Percentiles rank a stretch among this genome's conserved stretches.
Conservation (phyloP, 768 basidiomycete genomes). For the Cantharellus anzutake region DNA sequence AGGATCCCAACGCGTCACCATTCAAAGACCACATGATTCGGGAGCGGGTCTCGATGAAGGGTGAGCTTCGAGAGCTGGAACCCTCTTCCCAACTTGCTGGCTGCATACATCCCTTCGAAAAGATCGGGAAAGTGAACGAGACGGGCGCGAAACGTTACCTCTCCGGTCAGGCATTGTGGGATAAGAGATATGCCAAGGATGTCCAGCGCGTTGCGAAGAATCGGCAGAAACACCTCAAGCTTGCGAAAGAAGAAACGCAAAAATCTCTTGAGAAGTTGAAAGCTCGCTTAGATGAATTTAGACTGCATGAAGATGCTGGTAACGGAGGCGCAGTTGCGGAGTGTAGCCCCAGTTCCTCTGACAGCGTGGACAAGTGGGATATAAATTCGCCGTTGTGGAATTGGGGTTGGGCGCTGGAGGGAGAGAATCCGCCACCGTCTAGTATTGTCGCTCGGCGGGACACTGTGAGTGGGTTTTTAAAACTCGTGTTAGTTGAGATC, state of each 20-base stretch:
- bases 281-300: slow-evolving; percentile 12
- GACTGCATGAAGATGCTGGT: not conserved
- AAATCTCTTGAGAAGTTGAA: slow-evolving; percentile 4
- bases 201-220: slow-evolving; percentile 41
- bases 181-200: slow-evolving; percentile 44
- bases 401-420: slow-evolving; percentile 76
- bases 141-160: slow-evolving; percentile 58
- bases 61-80: slow-evolving; percentile 70
- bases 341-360: not conserved
- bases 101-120: slow-evolving; percentile 40
- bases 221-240: slow-evolving; percentile 41
- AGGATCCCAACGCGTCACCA: slow-evolving; percentile 8
- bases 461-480: slow-evolving; percentile 23
- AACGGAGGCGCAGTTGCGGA: not conserved
- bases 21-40: slow-evolving; percentile 56
- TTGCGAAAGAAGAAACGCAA: slow-evolving; percentile 32
- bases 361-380: not conserved
- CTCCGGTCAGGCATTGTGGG: slow-evolving; percentile 36
- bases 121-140: slow-evolving; percentile 63
- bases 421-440: slow-evolving; percentile 74
- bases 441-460: slow-evolving; percentile 84
- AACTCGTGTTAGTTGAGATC: not conserved
- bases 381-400: slow-evolving; percentile 31
- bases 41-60: slow-evolving; percentile 70
- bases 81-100: slow-evolving; percentile 44